These are phyloP conservation scores for Phanerochaete carnosa DNA, from an alignment of 768 basidiomycete species.

Conservation along the genomic window DNA sequence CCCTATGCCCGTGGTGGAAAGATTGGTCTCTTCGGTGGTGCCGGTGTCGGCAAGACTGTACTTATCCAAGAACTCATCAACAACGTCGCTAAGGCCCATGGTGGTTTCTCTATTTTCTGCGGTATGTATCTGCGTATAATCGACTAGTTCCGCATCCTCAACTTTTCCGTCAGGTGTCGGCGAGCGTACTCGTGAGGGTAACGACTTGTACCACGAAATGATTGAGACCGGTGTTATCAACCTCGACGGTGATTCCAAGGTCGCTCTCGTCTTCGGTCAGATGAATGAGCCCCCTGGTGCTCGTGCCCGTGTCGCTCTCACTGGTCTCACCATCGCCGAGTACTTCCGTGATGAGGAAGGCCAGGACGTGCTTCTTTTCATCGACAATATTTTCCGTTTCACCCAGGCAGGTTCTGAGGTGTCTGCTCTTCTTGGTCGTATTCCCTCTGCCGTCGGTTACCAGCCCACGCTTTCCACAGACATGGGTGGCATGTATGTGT, in stretches of 20 bases:
- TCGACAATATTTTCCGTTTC: conserved; percentile 99
- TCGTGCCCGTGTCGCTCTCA: conserved; percentile 99
- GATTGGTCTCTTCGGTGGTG: conserved; percentile 99
- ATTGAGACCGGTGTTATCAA: conserved; percentile 99
- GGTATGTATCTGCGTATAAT: conserved; percentile 44
- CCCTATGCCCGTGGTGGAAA: conserved; percentile 99
- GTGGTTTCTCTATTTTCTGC: conserved; percentile 99
- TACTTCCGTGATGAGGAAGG: conserved; percentile 99
- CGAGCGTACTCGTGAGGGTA: conserved; percentile 99
- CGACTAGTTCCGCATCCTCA: neutral
- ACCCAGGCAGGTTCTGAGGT: conserved; percentile 99
- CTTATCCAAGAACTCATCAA: conserved; percentile 99
- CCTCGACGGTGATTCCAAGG: conserved; percentile 99
- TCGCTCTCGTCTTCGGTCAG: conserved; percentile 99
- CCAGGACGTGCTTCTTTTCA: conserved; percentile 99
- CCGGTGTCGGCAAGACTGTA: conserved; percentile 99
- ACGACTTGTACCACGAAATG: conserved; percentile 99
- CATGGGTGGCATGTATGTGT: conserved; percentile 96
- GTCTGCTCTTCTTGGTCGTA: conserved; percentile 99
- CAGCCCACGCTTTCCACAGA: conserved; percentile 99
- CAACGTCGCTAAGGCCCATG: conserved; percentile 99
- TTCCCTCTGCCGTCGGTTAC: conserved; percentile 99
- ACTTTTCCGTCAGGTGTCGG: conserved; percentile 69
- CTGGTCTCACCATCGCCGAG: conserved; percentile 98
- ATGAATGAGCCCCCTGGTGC: conserved; percentile 99